Base-by-base conservation (phyloP, 129 eudicot species). In the Artemisia argyi region DNA sequence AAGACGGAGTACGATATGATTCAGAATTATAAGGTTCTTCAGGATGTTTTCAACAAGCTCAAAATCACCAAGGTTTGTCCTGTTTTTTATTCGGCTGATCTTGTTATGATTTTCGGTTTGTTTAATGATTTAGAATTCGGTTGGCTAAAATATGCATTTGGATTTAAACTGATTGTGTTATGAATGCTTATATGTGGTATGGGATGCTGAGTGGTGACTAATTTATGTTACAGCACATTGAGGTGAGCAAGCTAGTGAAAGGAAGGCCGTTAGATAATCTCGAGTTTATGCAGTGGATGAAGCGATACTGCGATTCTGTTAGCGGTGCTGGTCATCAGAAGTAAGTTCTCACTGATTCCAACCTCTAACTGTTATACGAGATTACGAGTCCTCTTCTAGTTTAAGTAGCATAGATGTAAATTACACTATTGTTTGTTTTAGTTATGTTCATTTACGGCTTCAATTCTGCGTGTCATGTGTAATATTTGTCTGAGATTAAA, bases 201-300 rank as follows among this genome's bases (percentile, higher is more conserved):
- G 35, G 35, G 5, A 30, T 30, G 35, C 35, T 57, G 2, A 7
- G 28, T 59, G 5, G 5, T 42, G 62, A 18, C 15, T 51, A 16
- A 53, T 46, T 26, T 57, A 4, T 78, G 62, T 68, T 73, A 44
- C 78, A 90, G 93, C 92, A 90, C 79, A 90, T 94, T 60, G 98
- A 94, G 84, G 98, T 94, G 81, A 88, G 83, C 85, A 94, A 94
- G 78, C 74, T 94, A 35, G 90, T 88, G 76, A 94, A 94, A 79
- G 97, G 97, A 50, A 82, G 98, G 51, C 91, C 98, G 1, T 78
- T 94, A 69, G 98, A 94, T 81, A 94, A 94, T 44, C 85, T 94
- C 53, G 98, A 94, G 63, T 90, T 94, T 66, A 85, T 94, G 93
- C 98, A 94, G 68, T 94, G 98, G 98, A 87, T 94, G 98, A 94